These are phyloP conservation scores for Xylaria cubensis DNA, from an alignment of 495 filamentous ascomycete genomes.

Conservation along the genomic window DNA sequence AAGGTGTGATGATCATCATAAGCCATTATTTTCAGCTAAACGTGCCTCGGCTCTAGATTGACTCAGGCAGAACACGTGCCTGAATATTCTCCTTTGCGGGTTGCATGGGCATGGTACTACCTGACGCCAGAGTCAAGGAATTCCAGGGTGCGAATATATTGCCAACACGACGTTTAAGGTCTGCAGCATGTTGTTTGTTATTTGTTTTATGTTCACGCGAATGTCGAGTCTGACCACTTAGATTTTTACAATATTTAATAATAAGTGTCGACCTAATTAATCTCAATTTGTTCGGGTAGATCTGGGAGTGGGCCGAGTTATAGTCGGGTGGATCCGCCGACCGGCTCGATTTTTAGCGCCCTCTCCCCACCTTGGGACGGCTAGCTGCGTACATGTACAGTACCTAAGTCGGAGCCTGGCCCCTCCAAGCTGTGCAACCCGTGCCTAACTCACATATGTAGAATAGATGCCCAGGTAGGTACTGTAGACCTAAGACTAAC, in stretches of 20 bases:
- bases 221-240: neutral
- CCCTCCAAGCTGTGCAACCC: neutral
- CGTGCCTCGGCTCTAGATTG: neutral
- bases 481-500: neutral
- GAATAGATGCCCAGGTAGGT: neutral
- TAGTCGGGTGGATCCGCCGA: constrained; percentile 5
- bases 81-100: neutral
- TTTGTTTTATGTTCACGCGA: neutral
- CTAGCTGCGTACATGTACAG: too few species aligned
- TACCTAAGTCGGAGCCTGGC: neutral
- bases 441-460: neutral
- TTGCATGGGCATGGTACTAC: neutral
- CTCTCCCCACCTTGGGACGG: too few species aligned
- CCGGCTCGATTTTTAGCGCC: constrained; percentile 3
- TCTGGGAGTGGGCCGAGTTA: constrained; percentile 14
- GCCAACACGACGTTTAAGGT: neutral
- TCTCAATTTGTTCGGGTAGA: constrained; percentile 11
- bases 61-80: neutral
- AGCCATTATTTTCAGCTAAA: neutral
- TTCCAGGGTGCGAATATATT: neutral
- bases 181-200: neutral
- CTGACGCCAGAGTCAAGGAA: neutral
- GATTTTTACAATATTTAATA: too few species aligned
- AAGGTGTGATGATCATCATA: constrained; percentile 4
- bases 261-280: neutral